A percentile compares a stretch with the other conserved stretches of the same genome.
phyloP scores from a whole-genome alignment of 2,329 filamentous ascomycete species.

The Microsporum audouinii region DNA sequence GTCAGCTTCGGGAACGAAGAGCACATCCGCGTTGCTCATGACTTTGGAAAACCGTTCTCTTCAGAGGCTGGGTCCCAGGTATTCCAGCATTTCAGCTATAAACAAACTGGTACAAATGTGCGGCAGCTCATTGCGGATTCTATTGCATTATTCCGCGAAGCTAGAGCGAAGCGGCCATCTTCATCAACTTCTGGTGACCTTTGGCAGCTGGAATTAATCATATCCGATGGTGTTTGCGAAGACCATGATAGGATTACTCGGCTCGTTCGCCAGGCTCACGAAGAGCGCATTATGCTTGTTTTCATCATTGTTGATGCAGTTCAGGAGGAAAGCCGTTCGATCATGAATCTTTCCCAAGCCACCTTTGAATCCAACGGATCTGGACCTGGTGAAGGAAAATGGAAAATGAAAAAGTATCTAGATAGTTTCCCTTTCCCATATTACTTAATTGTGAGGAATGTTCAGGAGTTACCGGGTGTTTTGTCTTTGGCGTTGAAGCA shows the following conservation, averaged over 20 bases:
- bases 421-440: conserved; percentile 96
- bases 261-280: conserved; percentile 74
- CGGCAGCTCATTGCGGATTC: conserved; percentile 63
- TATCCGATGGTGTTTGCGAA: conserved; percentile 88
- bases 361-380: conserved; percentile 60
- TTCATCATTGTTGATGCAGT: conserved; percentile 85
- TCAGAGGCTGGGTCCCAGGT: conserved; percentile 72
- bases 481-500: conserved; percentile 80
- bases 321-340: conserved; percentile 39
- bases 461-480: conserved; percentile 80
- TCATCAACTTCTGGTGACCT: conserved; percentile 54
- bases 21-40: conserved; percentile 70
- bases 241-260: conserved; percentile 74
- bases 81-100: conserved; percentile 73
- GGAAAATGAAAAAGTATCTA: conserved; percentile 81
- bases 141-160: conserved; percentile 69
- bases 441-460: conserved; percentile 86
- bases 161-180: conserved; percentile 49
- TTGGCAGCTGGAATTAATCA: conserved; percentile 88
- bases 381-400: conserved; percentile 48
- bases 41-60: conserved; percentile 70
- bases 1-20: conserved; percentile 69
- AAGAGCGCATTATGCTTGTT: conserved; percentile 94
- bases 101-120: conserved; percentile 78
- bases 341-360: conserved; percentile 80